A percentile compares a stretch with the other conserved stretches of the same genome.
Conservation (phyloP, 2,329 filamentous ascomycete genomes). For the Calonectria honghensis region DNA sequence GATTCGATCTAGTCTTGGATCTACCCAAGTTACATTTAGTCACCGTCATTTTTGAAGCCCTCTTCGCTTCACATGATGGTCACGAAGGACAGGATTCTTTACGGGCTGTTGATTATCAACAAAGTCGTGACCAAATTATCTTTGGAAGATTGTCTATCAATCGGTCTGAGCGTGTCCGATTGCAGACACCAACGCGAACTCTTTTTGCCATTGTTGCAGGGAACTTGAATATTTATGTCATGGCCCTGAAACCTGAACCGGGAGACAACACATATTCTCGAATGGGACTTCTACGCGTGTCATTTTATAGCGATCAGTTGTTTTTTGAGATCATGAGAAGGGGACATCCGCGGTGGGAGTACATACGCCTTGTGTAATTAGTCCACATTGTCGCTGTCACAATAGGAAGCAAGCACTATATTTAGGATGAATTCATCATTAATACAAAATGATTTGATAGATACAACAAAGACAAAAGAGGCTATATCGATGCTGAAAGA, state of each 20-base stretch:
- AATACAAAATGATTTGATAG: neutral
- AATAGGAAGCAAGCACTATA: neutral
- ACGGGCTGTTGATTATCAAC: neutral
- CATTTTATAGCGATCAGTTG: neutral
- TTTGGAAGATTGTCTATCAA: neutral
- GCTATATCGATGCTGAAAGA: constrained; percentile 18
- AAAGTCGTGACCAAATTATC: neutral
- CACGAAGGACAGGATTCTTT: neutral
- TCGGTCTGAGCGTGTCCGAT: neutral
- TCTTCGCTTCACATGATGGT: neutral
- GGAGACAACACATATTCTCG: neutral
- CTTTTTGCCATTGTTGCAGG: neutral
- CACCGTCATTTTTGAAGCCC: constrained; percentile 2
- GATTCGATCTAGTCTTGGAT: neutral
- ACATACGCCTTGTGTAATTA: neutral
- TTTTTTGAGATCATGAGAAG: neutral
- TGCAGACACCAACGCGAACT: neutral
- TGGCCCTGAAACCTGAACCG: neutral
- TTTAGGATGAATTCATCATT: constrained; percentile 14
- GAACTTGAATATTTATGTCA: neutral
- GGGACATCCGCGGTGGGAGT: neutral
- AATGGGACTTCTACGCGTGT: neutral
- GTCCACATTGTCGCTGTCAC: neutral
- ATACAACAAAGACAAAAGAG: constrained; percentile 16
- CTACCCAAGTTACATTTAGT: neutral